Percentiles rank a stretch among this genome's conserved stretches.
phyloP scores from a whole-genome alignment of 768 basidiomycete species.

The Lactarius akahatsu region DNA sequence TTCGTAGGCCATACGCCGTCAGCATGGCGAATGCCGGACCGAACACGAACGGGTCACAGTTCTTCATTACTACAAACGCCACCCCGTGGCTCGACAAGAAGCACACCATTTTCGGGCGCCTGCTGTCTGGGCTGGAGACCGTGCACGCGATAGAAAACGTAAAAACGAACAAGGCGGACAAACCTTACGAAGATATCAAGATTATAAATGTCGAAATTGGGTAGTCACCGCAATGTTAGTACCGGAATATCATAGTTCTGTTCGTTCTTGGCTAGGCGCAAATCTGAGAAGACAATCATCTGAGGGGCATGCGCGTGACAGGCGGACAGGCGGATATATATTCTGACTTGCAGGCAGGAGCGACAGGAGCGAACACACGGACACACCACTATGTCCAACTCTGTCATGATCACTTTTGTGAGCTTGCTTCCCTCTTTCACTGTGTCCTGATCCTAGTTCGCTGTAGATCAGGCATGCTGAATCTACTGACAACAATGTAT shows the following conservation, averaged over 20 bases:
- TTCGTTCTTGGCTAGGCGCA: neutral
- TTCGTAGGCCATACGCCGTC: constrained; percentile 81
- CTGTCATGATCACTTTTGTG: constrained; percentile 35
- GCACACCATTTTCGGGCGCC: constrained; percentile 91
- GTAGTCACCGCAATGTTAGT: constrained; percentile 34
- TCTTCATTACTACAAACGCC: constrained; percentile 95
- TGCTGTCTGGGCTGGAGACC: constrained; percentile 83
- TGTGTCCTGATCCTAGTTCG: neutral
- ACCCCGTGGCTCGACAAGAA: constrained; percentile 93
- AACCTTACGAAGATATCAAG: constrained; percentile 92
- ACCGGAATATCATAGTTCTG: neutral
- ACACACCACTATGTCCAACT: constrained; percentile 21
- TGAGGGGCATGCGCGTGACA: too few relatives aligned
- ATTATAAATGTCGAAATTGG: constrained; percentile 79
- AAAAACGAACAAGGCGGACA: constrained; percentile 79
- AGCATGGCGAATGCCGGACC: constrained; percentile 96
- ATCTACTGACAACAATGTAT: constrained; percentile 70
- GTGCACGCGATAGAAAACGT: constrained; percentile 91
- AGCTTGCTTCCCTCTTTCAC: constrained; percentile 6
- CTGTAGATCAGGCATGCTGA: constrained; percentile 72
- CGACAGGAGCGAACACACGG: too few relatives aligned
- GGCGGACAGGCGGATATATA: too few relatives aligned
- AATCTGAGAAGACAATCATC: too few relatives aligned
- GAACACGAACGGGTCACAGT: constrained; percentile 91
- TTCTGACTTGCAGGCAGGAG: too few relatives aligned